Conservation (phyloP, 140 eudicot species). For the Oenanthe javanica region DNA sequence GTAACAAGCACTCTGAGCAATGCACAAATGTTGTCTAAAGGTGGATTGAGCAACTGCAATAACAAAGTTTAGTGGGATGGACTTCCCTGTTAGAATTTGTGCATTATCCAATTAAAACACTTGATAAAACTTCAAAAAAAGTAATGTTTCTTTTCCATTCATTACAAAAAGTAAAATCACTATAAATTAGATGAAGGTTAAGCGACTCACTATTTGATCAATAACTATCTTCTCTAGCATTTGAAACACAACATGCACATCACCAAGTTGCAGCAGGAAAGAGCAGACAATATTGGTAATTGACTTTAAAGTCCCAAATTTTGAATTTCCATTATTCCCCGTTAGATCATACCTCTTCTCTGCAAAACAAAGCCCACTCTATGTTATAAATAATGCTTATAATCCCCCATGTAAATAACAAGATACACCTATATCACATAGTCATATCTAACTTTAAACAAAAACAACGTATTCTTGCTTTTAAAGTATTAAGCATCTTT, state of each 20-base stretch:
- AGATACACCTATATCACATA: not conserved
- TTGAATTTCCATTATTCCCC: constrained; percentile 32
- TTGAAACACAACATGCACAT: constrained; percentile 49
- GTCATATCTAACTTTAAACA: not conserved
- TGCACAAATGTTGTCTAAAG: constrained; percentile 70
- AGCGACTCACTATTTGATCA: constrained; percentile 54
- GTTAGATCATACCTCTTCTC: constrained; percentile 20
- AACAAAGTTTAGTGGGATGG: not conserved
- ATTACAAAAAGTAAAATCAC: not conserved
- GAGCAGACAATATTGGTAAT: constrained; percentile 61
- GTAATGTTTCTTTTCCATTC: not conserved
- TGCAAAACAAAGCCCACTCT: constrained; percentile 25
- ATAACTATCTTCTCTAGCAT: constrained; percentile 63
- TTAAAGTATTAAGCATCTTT: not conserved
- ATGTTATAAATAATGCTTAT: not conserved
- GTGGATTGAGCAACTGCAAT: constrained; percentile 40
- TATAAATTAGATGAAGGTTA: not conserved
- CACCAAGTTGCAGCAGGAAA: constrained; percentile 63
- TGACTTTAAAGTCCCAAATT: constrained; percentile 33
- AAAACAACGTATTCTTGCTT: not conserved
- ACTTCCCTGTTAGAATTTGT: not conserved
- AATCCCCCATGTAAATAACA: not conserved
- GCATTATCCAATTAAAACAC: not conserved
- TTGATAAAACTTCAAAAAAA: not conserved
- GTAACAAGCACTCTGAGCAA: constrained; percentile 59